Conservation (phyloP, 169 alveolate genomes). For the Ichthyophthirius multifiliis region DNA sequence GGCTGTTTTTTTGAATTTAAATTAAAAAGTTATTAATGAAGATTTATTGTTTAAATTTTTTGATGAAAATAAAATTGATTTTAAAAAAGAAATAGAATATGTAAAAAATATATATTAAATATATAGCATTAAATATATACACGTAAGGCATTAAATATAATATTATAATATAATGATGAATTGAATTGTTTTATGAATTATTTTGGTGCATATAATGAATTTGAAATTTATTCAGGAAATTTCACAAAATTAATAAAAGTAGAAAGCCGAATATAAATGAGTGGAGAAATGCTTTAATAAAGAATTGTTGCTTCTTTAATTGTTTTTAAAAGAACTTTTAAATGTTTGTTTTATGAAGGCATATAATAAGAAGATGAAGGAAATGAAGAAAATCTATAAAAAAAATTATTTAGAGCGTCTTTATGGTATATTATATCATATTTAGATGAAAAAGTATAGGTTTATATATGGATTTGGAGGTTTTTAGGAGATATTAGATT, state of each 20-base stretch:
- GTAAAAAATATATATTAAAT: background rate
- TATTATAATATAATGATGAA: background rate
- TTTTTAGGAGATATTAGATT: background rate
- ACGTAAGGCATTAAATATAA: background rate
- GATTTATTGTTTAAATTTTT: background rate
- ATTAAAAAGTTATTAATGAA: background rate
- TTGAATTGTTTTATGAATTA: background rate
- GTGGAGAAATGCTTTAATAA: background rate
- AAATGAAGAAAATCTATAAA: background rate
- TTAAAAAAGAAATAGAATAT: background rate
- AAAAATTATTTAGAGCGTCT: background rate
- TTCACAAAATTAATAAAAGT: constrained; percentile 20
- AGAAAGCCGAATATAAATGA: constrained; percentile 20
- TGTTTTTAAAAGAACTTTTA: background rate
- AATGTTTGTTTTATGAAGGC: background rate
- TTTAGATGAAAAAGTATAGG: background rate
- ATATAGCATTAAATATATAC: background rate
- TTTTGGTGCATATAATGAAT: constrained; percentile 27
- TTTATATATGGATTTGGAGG: background rate
- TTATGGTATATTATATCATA: background rate
- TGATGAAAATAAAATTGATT: background rate
- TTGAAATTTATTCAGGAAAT: constrained; percentile 34
- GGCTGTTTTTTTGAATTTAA: background rate
- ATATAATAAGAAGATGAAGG: background rate
- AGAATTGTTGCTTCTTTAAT: background rate